phyloP scores from a whole-genome alignment of 495 filamentous ascomycete genomes.

The Lasiosphaeria hispida region DNA sequence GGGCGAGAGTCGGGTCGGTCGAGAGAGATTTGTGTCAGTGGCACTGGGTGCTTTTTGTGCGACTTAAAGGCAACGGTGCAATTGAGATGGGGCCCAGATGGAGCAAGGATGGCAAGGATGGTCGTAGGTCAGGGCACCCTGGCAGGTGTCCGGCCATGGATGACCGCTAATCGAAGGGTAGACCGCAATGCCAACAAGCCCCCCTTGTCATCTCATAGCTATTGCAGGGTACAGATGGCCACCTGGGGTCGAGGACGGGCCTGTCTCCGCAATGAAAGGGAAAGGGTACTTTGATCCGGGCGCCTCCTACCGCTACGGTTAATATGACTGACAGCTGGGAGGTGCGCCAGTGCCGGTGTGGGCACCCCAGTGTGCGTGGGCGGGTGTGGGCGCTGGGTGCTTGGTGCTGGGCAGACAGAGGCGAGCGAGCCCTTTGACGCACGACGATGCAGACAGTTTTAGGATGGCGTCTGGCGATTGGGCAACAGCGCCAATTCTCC shows the following conservation, averaged over 20 bases:
- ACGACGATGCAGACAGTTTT: slow-evolving; percentile 11
- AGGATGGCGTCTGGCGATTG: slow-evolving; percentile 20
- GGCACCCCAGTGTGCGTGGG: slow-evolving; percentile 10
- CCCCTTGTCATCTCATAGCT: slow-evolving; percentile 28
- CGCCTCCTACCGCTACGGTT: slow-evolving; percentile 24
- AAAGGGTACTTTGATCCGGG: slow-evolving; percentile 24
- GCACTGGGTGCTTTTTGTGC: slow-evolving; percentile 52
- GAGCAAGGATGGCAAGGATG: slow-evolving; percentile 39
- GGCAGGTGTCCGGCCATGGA: slow-evolving; percentile 28
- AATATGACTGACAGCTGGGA: slow-evolving; percentile 23
- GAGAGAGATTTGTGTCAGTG: slow-evolving; percentile 45
- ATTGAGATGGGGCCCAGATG: slow-evolving; percentile 39
- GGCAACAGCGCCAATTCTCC: slow-evolving; percentile 15
- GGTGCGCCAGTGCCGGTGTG: slow-evolving; percentile 24
- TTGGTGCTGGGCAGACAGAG: slow-evolving; percentile 1
- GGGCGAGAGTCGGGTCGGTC: slow-evolving; percentile 31
- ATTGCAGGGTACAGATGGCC: slow-evolving; percentile 26
- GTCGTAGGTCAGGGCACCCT: slow-evolving; percentile 35
- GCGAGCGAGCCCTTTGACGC: neutral
- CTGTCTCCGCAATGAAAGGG: slow-evolving; percentile 19
- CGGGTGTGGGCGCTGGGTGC: neutral
- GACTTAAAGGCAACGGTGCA: slow-evolving; percentile 43
- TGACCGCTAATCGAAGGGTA: slow-evolving; percentile 36
- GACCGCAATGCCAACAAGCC: slow-evolving; percentile 34
- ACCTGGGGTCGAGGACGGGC: slow-evolving; percentile 17